phyloP scores from a whole-genome alignment of 2,329 filamentous ascomycete species.

The Trichoderma citrinoviride region DNA sequence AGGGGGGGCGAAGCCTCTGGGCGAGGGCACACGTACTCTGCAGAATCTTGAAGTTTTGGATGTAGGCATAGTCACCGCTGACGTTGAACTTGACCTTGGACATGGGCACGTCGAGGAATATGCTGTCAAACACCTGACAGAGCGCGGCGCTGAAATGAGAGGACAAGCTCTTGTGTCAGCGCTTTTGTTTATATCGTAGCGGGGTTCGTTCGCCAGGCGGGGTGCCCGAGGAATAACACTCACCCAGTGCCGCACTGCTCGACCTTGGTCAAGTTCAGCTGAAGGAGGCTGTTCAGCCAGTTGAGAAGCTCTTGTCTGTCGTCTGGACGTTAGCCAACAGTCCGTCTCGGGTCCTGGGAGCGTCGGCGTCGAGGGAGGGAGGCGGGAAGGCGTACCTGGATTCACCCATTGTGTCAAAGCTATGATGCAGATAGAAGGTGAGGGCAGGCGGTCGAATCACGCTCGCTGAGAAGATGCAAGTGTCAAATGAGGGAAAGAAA shows the following conservation, averaged over 20 bases:
- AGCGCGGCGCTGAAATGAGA: constrained; percentile 69
- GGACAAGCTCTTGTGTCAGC: constrained; percentile 24
- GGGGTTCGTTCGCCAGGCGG: constrained; percentile 21
- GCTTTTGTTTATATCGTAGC: constrained; percentile 18
- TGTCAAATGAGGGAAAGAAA: neutral
- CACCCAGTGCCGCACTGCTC: constrained; percentile 99
- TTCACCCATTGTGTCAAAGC: constrained; percentile 46
- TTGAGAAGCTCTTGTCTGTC: constrained; percentile 88
- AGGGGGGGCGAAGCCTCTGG: neutral
- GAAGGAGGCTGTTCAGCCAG: constrained; percentile 96
- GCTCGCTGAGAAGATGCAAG: neutral
- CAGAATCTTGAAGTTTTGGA: constrained; percentile 97
- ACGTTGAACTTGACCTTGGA: constrained; percentile 96
- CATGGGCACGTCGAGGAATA: constrained; percentile 96
- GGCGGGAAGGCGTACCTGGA: constrained; percentile 41
- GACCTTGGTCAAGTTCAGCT: constrained; percentile 97
- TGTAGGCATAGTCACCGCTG: constrained; percentile 93
- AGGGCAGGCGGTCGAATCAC: constrained; percentile 14
- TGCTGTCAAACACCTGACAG: constrained; percentile 97
- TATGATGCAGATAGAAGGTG: constrained; percentile 11
- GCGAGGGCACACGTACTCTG: constrained; percentile 66
- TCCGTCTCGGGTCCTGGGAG: neutral
- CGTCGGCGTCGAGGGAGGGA: neutral
- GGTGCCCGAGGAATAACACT: constrained; percentile 42
- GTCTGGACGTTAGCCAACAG: neutral